Evolutionary conservation across 2,329 filamentous ascomycete genomes (phyloP).

Genomic region (Plectosphaerella cucumerina): DNA sequence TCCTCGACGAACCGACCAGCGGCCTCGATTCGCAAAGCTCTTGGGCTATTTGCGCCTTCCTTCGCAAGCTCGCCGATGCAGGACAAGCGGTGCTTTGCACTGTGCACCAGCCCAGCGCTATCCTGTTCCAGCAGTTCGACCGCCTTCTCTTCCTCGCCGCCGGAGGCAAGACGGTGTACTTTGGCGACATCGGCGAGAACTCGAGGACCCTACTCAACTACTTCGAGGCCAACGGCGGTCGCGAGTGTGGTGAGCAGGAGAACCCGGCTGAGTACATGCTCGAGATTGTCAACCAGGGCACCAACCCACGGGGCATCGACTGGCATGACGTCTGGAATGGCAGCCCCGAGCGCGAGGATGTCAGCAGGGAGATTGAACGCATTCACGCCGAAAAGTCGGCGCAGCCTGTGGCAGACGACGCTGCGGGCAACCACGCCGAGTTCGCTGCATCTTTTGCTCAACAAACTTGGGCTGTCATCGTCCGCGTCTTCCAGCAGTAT

Average conservation of each 20-base stretch:
- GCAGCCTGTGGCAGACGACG: conserved; percentile 11
- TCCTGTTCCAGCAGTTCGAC: conserved; percentile 54
- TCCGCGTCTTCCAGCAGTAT: conserved; percentile 76
- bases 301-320: conserved; percentile 39
- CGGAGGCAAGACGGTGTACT: conserved; percentile 66
- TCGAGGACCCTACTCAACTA: conserved; percentile 54
- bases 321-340: conserved; percentile 66
- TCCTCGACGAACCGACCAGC: conserved; percentile 57
- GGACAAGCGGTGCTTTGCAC: conserved; percentile 52
- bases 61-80: conserved; percentile 55
- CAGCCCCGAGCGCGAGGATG: conserved; percentile 43
- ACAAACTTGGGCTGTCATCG: conserved; percentile 62
- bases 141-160: conserved; percentile 59
- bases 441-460: conserved; percentile 71
- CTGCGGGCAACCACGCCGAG: conserved; percentile 45
- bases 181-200: conserved; percentile 60
- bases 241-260: conserved; percentile 53
- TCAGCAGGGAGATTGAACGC: conserved; percentile 58
- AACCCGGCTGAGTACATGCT: conserved; percentile 79
- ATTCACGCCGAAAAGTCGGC: conserved; percentile 48
- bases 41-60: conserved; percentile 59
- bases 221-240: conserved; percentile 62
- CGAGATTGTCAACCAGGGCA: conserved; percentile 39
- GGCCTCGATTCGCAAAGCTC: conserved; percentile 62
- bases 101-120: conserved; percentile 50